These are phyloP conservation scores for Leucogyrophana mollusca DNA, from an alignment of 768 basidiomycete species.

Conservation along the genomic window DNA sequence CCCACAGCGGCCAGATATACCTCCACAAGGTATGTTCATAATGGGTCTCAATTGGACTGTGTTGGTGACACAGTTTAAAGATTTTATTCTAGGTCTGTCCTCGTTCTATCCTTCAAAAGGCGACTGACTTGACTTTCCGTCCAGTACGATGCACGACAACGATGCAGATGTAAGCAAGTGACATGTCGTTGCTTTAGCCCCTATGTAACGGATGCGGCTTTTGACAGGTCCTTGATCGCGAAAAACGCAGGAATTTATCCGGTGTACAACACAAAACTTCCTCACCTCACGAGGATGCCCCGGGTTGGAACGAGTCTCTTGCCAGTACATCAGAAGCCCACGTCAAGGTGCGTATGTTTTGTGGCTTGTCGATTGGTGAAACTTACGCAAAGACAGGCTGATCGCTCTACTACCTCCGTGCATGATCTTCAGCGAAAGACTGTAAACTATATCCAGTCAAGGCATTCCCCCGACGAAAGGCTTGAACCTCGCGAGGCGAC, in stretches of 20 bases:
- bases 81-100: constrained; percentile 23
- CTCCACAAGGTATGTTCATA: constrained; percentile 1
- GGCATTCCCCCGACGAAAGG: constrained; percentile 13
- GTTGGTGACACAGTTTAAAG: constrained; percentile 8
- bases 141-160: constrained; percentile 58
- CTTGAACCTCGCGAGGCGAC: constrained; percentile 20
- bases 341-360: constrained; percentile 46
- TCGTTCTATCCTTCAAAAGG: constrained; percentile 9
- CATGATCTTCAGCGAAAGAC: constrained; percentile 23
- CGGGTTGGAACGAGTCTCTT: constrained; percentile 71
- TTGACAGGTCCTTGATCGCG: constrained; percentile 48
- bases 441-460: constrained; percentile 12
- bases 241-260: constrained; percentile 53
- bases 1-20: neutral
- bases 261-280: constrained; percentile 41
- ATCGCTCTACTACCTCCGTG: constrained; percentile 13
- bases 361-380: neutral
- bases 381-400: constrained; percentile 15
- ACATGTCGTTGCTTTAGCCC: neutral
- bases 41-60: neutral
- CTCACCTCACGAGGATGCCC: constrained; percentile 51
- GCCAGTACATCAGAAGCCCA: constrained; percentile 64
- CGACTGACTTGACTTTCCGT: neutral
- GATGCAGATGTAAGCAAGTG: constrained; percentile 44
- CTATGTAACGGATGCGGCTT: no score